Evolutionary conservation across 768 basidiomycete species (phyloP).

Genomic region (Ramaria sp.): DNA sequence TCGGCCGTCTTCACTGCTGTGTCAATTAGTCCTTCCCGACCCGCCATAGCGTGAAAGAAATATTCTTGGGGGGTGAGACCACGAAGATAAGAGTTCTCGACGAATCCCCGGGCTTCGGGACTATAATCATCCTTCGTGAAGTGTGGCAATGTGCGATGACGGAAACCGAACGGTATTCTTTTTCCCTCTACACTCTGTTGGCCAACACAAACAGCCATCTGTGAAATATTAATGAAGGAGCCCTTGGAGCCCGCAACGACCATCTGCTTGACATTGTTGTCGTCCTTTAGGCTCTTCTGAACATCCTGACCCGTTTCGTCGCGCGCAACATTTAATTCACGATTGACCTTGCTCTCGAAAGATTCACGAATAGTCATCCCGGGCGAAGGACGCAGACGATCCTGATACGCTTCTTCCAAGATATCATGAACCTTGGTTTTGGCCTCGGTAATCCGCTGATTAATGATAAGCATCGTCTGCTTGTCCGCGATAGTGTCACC

Average conservation of each 20-base stretch:
- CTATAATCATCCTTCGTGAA: slow-evolving; percentile 99
- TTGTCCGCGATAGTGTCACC: slow-evolving; percentile 95
- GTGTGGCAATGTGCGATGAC: slow-evolving; percentile 91
- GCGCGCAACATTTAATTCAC: slow-evolving; percentile 87
- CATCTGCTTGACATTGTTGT: slow-evolving; percentile 99
- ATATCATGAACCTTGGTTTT: slow-evolving; percentile 72
- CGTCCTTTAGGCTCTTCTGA: slow-evolving; percentile 95
- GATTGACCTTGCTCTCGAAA: slow-evolving; percentile 88
- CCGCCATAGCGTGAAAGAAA: slow-evolving; percentile 99
- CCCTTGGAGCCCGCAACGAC: slow-evolving; percentile 98
- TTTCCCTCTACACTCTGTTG: slow-evolving; percentile 98
- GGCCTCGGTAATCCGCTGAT: slow-evolving; percentile 66
- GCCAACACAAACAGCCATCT: slow-evolving; percentile 99
- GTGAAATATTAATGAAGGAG: slow-evolving; percentile 99
- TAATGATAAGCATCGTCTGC: slow-evolving; percentile 80
- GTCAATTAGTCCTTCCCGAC: slow-evolving; percentile 97
- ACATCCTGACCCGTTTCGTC: slow-evolving; percentile 92
- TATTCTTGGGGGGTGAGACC: slow-evolving; percentile 96
- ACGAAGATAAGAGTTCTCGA: slow-evolving; percentile 96
- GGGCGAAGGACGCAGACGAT: slow-evolving; percentile 79
- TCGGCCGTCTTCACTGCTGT: slow-evolving; percentile 99
- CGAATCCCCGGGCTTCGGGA: slow-evolving; percentile 95
- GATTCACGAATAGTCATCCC: slow-evolving; percentile 99
- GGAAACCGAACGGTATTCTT: slow-evolving; percentile 97
- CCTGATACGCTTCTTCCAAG: slow-evolving; percentile 76